A percentile compares a stretch with the other conserved stretches of the same genome.
phyloP scores from a whole-genome alignment of 441 rosid genomes.

The Euphorbia celastroides region DNA sequence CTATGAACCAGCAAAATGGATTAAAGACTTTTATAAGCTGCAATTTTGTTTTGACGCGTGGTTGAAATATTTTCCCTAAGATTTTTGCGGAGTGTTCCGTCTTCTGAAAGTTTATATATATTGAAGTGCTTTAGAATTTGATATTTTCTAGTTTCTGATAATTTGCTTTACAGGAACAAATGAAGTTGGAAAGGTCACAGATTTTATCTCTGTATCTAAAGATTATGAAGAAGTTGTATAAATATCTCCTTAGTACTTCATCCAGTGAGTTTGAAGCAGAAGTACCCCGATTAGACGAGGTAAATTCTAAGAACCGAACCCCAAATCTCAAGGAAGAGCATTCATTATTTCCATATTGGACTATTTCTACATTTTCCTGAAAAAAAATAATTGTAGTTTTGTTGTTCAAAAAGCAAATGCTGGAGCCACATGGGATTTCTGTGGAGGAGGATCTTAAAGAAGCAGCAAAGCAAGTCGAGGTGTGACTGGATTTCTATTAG shows the following conservation, averaged over 20 bases:
- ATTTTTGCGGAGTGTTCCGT: not conserved
- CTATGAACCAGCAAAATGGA: not conserved
- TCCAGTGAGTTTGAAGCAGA: slow-evolving; percentile 55
- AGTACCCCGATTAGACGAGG: slow-evolving; percentile 74
- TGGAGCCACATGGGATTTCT: slow-evolving; percentile 72
- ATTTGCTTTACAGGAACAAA: slow-evolving; percentile 56
- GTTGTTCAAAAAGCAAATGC: slow-evolving; percentile 30
- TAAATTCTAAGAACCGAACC: slow-evolving; percentile 27
- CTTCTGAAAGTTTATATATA: not conserved
- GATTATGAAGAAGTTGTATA: slow-evolving; percentile 70
- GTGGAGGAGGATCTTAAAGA: slow-evolving; percentile 88
- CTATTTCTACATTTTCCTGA: not conserved
- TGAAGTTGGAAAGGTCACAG: slow-evolving; percentile 73
- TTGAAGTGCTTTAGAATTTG: slow-evolving; percentile 2
- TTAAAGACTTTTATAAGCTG: not conserved
- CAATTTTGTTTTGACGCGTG: too few relatives aligned
- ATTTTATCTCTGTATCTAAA: slow-evolving; percentile 65
- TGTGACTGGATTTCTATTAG: slow-evolving; percentile 14
- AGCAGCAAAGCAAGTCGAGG: slow-evolving; percentile 90
- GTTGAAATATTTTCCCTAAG: not conserved
- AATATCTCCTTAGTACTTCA: slow-evolving; percentile 52
- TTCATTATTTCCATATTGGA: not conserved
- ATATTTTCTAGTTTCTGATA: slow-evolving; percentile 7
- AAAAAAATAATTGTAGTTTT: not conserved
- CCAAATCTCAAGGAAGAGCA: not conserved